Conservation (phyloP, 768 basidiomycete genomes). For the Xerocomus potaroensis region DNA sequence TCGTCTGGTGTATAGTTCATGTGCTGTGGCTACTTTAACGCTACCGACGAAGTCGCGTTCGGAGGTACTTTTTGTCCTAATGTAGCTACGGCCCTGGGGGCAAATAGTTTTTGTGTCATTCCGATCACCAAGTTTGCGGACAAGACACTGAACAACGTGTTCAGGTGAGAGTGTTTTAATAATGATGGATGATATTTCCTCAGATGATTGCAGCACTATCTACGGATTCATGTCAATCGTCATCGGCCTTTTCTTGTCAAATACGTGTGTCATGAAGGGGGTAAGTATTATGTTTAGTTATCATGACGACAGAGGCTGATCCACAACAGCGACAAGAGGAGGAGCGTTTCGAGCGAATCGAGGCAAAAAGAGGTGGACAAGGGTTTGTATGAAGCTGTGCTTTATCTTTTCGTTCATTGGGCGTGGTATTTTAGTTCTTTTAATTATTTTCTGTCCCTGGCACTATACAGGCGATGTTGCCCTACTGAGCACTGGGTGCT, state of each 20-base stretch:
- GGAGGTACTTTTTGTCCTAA: constrained; percentile 61
- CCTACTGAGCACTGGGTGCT: too few relatives aligned
- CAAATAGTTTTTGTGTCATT: constrained; percentile 64
- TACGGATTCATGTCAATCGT: constrained; percentile 86
- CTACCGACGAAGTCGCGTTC: constrained; percentile 52
- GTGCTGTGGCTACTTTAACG: constrained; percentile 86
- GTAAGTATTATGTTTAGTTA: constrained; percentile 28
- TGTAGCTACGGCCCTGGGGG: constrained; percentile 33
- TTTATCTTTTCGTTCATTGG: too few relatives aligned
- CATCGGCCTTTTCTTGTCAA: constrained; percentile 68
- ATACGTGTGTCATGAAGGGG: constrained; percentile 83
- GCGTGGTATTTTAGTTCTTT: too few relatives aligned
- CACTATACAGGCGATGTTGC: too few relatives aligned
- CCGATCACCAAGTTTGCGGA: constrained; percentile 67
- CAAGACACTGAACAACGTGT: constrained; percentile 70
- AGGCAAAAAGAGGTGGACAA: constrained; percentile 80
- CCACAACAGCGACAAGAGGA: constrained; percentile 62
- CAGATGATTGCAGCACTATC: constrained; percentile 40
- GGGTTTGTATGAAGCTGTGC: constrained; percentile 83
- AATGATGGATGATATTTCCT: not conserved
- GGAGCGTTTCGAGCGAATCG: constrained; percentile 85
- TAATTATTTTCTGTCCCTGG: too few relatives aligned
- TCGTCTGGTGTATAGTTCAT: constrained; percentile 45
- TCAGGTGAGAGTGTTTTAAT: constrained; percentile 54
- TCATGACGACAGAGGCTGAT: constrained; percentile 5